Percentiles rank a stretch among this genome's conserved stretches.
Evolutionary conservation across 2,329 filamentous ascomycete species (phyloP).

Genomic region (Arthrinium puccinioides): DNA sequence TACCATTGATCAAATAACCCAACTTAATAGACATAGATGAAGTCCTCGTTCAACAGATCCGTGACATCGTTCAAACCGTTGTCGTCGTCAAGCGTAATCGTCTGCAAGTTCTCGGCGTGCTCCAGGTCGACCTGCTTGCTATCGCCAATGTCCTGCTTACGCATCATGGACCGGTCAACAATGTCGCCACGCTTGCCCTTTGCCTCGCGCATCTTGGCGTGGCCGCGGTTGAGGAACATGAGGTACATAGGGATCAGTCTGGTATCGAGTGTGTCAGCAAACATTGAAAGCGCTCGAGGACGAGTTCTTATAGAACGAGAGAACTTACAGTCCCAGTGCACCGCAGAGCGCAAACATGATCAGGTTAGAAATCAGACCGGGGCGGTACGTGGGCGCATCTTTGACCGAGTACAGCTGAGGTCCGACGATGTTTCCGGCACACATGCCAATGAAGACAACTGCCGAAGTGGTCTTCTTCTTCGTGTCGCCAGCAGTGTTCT

Average conservation of each 20-base stretch:
- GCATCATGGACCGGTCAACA: slow-evolving; percentile 32
- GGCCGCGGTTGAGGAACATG: slow-evolving; percentile 43
- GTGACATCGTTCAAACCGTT: slow-evolving; percentile 54
- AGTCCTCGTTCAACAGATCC: slow-evolving; percentile 61
- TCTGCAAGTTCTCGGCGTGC: slow-evolving; percentile 23
- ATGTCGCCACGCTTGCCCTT: slow-evolving; percentile 44
- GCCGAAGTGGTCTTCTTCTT: too few species aligned
- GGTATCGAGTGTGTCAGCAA: background rate
- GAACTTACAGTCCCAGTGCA: too few species aligned
- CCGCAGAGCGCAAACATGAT: too few species aligned
- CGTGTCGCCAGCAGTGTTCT: too few species aligned
- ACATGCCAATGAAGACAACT: too few species aligned
- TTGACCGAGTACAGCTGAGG: too few species aligned
- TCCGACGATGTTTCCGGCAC: too few species aligned
- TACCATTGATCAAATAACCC: too few species aligned
- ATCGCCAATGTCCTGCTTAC: slow-evolving; percentile 24
- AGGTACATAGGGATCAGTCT: slow-evolving; percentile 28
- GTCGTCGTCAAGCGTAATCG: slow-evolving; percentile 26
- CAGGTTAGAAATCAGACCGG: too few species aligned
- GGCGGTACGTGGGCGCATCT: too few species aligned
- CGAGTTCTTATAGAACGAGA: too few species aligned
- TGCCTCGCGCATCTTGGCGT: slow-evolving; percentile 30
- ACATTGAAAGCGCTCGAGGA: too few species aligned
- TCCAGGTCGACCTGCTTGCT: slow-evolving; percentile 16
- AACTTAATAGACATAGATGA: slow-evolving; percentile 39